Evolutionary conservation across 306 rosid species (phyloP).

Genomic region (Crataegus laevigata): DNA sequence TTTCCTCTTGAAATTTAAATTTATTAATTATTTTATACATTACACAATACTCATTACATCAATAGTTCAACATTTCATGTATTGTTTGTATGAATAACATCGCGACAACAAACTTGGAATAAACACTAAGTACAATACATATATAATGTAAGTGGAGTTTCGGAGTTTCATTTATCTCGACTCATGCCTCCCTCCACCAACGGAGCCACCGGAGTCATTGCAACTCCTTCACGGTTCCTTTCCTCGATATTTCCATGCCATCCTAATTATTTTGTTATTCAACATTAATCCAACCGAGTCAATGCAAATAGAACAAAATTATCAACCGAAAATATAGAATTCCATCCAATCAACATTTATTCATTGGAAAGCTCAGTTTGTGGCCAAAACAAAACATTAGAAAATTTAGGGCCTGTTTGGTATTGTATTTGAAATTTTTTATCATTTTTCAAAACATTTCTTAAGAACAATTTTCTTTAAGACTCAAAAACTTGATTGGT

Average conservation of each 20-base stretch:
- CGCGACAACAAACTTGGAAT: not conserved
- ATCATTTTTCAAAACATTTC: no score
- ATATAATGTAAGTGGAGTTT: not conserved
- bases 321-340: not conserved
- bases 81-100: not conserved
- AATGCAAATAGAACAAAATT: not conserved
- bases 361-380: not conserved
- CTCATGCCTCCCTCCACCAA: slow-evolving; percentile 6
- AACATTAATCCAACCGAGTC: not conserved
- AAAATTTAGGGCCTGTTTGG: no score
- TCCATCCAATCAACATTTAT: not conserved
- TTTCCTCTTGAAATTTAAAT: no score
- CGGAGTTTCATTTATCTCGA: not conserved
- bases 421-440: no score
- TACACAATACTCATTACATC: no score
- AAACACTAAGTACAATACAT: not conserved
- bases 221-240: slow-evolving; percentile 8
- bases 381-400: not conserved
- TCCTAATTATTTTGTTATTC: not conserved
- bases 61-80: not conserved
- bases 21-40: no score
- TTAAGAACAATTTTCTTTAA: no score
- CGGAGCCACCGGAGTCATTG: slow-evolving; percentile 5
- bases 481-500: no score
- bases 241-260: slow-evolving; percentile 17